A percentile compares a stretch with the other conserved stretches of the same genome.
Conservation (phyloP, 2,329 filamentous ascomycete genomes). For the Rutstroemia sp. region DNA sequence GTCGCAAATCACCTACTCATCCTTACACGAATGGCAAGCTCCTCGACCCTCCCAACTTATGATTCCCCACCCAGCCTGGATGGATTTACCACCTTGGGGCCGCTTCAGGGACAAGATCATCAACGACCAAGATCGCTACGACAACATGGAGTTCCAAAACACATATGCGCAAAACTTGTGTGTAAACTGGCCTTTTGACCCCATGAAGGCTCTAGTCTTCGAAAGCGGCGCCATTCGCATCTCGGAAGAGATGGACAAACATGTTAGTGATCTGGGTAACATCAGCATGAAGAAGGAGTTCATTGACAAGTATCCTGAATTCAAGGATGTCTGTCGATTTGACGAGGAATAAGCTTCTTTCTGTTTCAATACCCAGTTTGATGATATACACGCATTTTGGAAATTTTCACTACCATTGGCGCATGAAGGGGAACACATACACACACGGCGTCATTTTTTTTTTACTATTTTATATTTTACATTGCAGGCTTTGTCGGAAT, state of each 20-base stretch:
- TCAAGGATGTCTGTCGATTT: slow-evolving; percentile 24
- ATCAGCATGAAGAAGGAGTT: slow-evolving; percentile 28
- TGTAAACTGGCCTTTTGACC: slow-evolving; percentile 24
- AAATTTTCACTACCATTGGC: too few species aligned
- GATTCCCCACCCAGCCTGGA: slow-evolving; percentile 29
- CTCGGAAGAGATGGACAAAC: slow-evolving; percentile 19
- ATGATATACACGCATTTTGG: too few species aligned
- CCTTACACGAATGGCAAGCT: slow-evolving; percentile 19
- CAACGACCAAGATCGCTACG: slow-evolving; percentile 31
- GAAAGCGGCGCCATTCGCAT: slow-evolving; percentile 22
- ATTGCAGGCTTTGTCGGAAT: too few species aligned
- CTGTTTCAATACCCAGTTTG: too few species aligned
- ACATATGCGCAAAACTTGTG: slow-evolving; percentile 22
- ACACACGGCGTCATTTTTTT: too few species aligned
- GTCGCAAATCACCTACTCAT: slow-evolving; percentile 12
- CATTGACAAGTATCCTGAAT: slow-evolving; percentile 27
- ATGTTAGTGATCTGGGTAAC: slow-evolving; percentile 21
- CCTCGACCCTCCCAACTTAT: slow-evolving; percentile 24
- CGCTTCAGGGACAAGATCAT: slow-evolving; percentile 31
- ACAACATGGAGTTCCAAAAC: slow-evolving; percentile 30
- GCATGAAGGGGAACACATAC: too few species aligned
- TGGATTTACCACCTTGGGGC: slow-evolving; percentile 29
- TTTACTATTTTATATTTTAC: too few species aligned
- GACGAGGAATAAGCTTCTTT: slow-evolving; percentile 14
- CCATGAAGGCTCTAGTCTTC: slow-evolving; percentile 23